Evolutionary conservation across 2,329 filamentous ascomycete species (phyloP), one percentile per base, ranked within the genome.

Genomic region (Akanthomyces lecanii): DNA sequence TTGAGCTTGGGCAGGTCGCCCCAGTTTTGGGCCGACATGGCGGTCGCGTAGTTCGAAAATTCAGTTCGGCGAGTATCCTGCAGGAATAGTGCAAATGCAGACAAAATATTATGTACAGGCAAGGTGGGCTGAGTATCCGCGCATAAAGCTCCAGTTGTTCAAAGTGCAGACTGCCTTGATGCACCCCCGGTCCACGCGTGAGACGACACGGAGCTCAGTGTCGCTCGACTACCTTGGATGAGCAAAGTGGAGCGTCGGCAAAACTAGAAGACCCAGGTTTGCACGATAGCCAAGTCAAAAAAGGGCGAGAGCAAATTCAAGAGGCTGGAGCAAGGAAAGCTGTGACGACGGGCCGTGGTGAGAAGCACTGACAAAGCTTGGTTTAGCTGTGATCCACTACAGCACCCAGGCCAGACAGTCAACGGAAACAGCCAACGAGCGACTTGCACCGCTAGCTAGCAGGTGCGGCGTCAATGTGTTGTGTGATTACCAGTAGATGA

Each of bases 21-120:
- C 63, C 63, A 64, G 52, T 62, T 57, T 59, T 62, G 63, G 36
- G 63, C 47, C 47, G 63, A 62, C 63, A 64, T 64, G 52, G 48
- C 54, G 59, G 59, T 48, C 59, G 50, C 45, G 50, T 47, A 36
- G 16, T 44, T 56, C 44, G 44, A 56, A 36, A 48, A 50, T 23
- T 44, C 56, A 55, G 42, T 44, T 36, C 30, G 51, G 50, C 14
- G 52, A 62, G 40, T 45, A 51, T 48, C 52, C 52, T 45, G 45
- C 50, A 25, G 18, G 40, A 56, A 56, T 56, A 51, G 21, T 51
- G 52, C 52, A 50, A 51, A 51, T 56, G 52, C 44, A 56, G 44
- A 36, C 33, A 47, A 45, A 28, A 50, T 55, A 50, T 56, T 56
- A 62, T 55, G 60, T 56, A 56, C 45, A 42, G 16, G 47, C 14